A percentile compares a stretch with the other conserved stretches of the same genome.
phyloP scores from a whole-genome alignment of 768 basidiomycete species.

The Pleurotus tuoliensis region DNA sequence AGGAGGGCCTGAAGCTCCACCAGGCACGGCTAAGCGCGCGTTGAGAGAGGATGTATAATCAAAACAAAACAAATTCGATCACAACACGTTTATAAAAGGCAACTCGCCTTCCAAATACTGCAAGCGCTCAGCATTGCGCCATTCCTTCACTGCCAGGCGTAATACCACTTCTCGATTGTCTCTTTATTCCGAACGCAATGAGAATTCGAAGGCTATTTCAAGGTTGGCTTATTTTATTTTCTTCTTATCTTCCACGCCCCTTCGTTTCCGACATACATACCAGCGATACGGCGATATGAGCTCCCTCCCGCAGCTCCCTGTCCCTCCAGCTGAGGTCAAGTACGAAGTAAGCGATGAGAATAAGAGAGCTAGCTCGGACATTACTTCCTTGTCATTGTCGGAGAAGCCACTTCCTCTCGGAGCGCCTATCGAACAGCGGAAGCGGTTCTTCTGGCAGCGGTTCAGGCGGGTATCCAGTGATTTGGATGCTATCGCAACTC shows the following conservation, averaged over 20 bases:
- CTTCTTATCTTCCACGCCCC: neutral
- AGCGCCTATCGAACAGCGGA: constrained; percentile 21
- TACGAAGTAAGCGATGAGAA: constrained; percentile 10
- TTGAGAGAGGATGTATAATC: constrained; percentile 28
- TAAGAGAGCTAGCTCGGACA: constrained; percentile 1
- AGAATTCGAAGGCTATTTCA: too few species aligned
- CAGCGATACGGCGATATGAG: neutral
- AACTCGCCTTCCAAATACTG: neutral
- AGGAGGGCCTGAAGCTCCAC: constrained; percentile 79
- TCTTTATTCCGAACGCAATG: too few species aligned
- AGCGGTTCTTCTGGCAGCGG: constrained; percentile 25
- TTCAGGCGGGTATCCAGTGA: constrained; percentile 27
- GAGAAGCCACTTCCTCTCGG: constrained; percentile 23
- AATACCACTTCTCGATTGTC: neutral
- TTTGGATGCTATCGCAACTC: constrained; percentile 53
- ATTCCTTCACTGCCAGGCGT: neutral
- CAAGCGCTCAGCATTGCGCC: constrained; percentile 4
- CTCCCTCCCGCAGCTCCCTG: too few species aligned
- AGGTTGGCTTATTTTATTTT: neutral
- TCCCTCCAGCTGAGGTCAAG: neutral
- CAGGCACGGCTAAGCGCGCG: constrained; percentile 81
- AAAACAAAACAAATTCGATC: neutral
- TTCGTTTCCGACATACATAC: neutral
- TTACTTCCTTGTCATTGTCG: constrained; percentile 10
- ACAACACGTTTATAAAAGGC: neutral